These are phyloP conservation scores for Thymus quinquecostatus DNA, from an alignment of 257 asterid genomes.

Conservation along the genomic window DNA sequence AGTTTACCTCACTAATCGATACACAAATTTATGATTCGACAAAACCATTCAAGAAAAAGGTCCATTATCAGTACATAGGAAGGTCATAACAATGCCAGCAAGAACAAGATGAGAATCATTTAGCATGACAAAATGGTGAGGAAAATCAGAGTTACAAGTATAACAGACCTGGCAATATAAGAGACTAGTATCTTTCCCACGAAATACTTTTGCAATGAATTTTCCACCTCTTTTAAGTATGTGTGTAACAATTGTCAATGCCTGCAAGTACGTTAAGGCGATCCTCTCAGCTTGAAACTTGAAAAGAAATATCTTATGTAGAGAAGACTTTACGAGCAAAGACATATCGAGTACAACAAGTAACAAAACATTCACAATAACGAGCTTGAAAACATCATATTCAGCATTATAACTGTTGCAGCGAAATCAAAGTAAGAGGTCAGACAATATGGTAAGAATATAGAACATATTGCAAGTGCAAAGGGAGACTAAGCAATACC, in stretches of 20 bases:
- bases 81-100: not conserved
- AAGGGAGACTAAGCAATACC: too few species aligned
- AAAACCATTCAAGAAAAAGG: not conserved
- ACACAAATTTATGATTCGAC: not conserved
- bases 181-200: conserved; percentile 97
- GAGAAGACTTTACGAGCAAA: not conserved
- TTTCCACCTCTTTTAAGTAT: conserved; percentile 88
- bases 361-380: not conserved
- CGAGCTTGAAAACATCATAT: not conserved
- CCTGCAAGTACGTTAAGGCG: conserved; percentile 62
- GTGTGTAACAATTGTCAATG: conserved; percentile 91
- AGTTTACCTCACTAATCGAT: conserved; percentile 15
- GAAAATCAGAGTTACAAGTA: not conserved
- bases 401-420: not conserved
- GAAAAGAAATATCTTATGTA: conserved; percentile 7
- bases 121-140: conserved; percentile 18
- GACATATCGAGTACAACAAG: not conserved
- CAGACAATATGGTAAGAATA: not conserved
- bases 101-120: not conserved
- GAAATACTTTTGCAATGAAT: conserved; percentile 92
- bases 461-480: not conserved
- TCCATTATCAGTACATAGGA: not conserved
- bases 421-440: conserved; percentile 1
- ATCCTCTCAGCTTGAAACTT: conserved; percentile 29
- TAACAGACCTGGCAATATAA: conserved; percentile 86